A percentile compares a stretch with the other conserved stretches of the same genome.
Evolutionary conservation across 768 basidiomycete genomes (phyloP).

Genomic region (Daedaleopsis sinensis): DNA sequence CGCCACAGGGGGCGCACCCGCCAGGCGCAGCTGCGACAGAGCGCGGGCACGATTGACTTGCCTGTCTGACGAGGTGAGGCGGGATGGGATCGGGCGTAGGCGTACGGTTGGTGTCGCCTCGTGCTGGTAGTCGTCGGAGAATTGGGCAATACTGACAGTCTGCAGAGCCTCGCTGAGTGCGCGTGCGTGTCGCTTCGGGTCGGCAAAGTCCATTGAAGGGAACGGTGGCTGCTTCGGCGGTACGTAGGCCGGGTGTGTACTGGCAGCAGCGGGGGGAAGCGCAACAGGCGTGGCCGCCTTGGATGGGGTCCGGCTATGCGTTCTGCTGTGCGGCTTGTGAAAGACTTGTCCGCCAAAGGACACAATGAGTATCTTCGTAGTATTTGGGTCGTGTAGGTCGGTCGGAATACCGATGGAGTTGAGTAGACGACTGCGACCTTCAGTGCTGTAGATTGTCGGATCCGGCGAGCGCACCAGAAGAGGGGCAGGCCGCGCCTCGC

Average conservation of each 20-base stretch:
- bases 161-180: slow-evolving; percentile 24
- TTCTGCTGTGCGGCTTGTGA: slow-evolving; percentile 51
- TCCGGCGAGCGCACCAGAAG: slow-evolving; percentile 70
- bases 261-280: slow-evolving; percentile 3
- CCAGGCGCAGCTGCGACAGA: slow-evolving; percentile 22
- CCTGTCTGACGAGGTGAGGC: neutral
- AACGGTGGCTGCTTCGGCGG: neutral
- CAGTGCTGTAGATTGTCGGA: slow-evolving; percentile 50
- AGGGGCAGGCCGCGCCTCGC: slow-evolving; percentile 54
- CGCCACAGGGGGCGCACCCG: slow-evolving; percentile 29
- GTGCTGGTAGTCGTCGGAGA: neutral
- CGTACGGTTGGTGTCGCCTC: neutral
- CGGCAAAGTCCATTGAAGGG: neutral
- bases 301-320: slow-evolving; percentile 28
- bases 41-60: slow-evolving; percentile 7
- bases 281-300: neutral
- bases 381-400: slow-evolving; percentile 46
- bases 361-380: slow-evolving; percentile 68
- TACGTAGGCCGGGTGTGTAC: neutral
- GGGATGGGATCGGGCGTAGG: neutral
- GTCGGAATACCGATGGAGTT: slow-evolving; percentile 59
- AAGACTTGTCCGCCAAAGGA: slow-evolving; percentile 84
- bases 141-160: neutral
- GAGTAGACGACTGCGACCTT: slow-evolving; percentile 60
- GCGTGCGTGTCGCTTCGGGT: slow-evolving; percentile 14